These are phyloP conservation scores for Auricularia sp. DNA, from an alignment of 768 basidiomycete species.

Conservation along the genomic window DNA sequence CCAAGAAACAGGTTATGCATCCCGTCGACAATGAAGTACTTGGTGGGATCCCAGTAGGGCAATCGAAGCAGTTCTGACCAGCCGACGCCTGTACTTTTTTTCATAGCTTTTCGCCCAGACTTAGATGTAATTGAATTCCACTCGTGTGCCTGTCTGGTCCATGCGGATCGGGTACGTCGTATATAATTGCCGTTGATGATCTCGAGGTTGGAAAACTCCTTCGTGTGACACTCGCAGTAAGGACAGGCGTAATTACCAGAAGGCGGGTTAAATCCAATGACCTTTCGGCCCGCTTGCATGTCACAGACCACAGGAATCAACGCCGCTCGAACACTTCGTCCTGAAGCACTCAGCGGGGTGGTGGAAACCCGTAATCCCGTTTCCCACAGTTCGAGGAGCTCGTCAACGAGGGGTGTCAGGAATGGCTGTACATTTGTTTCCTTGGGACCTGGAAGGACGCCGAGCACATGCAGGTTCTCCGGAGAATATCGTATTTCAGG, in stretches of 20 bases:
- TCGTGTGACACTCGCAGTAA: constrained; percentile 2
- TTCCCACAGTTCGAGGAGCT: background rate
- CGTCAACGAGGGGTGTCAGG: too few relatives aligned
- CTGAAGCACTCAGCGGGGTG: constrained; percentile 13
- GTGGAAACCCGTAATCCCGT: constrained; percentile 20
- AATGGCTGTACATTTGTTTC: too few relatives aligned
- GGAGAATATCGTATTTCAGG: too few relatives aligned
- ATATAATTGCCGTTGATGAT: too few relatives aligned
- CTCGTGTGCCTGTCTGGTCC: constrained; percentile 1
- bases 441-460: too few relatives aligned
- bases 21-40: constrained; percentile 19
- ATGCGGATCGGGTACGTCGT: constrained; percentile 5
- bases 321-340: constrained; percentile 17
- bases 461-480: too few relatives aligned
- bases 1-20: constrained; percentile 30
- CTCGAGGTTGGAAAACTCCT: too few relatives aligned
- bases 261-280: constrained; percentile 14
- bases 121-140: constrained; percentile 16
- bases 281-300: constrained; percentile 20
- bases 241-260: constrained; percentile 10
- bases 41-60: constrained; percentile 26
- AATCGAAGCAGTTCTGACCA: constrained; percentile 25
- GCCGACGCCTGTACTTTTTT: constrained; percentile 17
- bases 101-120: constrained; percentile 10
- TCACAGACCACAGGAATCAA: constrained; percentile 26